A percentile compares a stretch with the other conserved stretches of the same genome.
phyloP scores from a whole-genome alignment of 1,139 yeast species.

The Blastobotrys ciferrii region DNA sequence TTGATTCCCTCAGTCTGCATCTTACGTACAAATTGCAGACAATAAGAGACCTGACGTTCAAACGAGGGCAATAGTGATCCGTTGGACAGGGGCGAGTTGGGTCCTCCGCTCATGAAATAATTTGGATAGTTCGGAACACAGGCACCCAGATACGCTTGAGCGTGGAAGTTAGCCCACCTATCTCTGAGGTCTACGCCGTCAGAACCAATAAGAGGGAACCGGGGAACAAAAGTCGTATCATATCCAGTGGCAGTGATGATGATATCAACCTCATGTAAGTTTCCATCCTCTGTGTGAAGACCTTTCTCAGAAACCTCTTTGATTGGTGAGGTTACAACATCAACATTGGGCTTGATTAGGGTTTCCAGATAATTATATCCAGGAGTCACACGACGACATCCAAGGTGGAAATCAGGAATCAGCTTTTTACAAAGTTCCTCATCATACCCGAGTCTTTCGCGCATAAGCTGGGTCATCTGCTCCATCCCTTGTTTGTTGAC shows the following conservation, averaged over 20 bases:
- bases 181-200: constrained; percentile 22
- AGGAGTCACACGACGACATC: constrained; percentile 25
- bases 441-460: constrained; percentile 16
- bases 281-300: constrained; percentile 22
- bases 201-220: constrained; percentile 23
- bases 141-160: constrained; percentile 21
- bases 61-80: constrained; percentile 22
- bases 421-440: constrained; percentile 19
- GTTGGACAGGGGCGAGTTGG: constrained; percentile 23
- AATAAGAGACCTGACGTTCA: constrained; percentile 22
- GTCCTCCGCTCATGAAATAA: constrained; percentile 23
- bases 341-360: constrained; percentile 28
- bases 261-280: constrained; percentile 21
- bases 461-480: constrained; percentile 13
- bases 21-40: constrained; percentile 19
- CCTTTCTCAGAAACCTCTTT: constrained; percentile 16
- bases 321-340: constrained; percentile 20
- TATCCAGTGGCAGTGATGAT: constrained; percentile 27
- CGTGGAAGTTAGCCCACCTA: constrained; percentile 15
- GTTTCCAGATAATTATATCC: constrained; percentile 30
- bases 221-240: constrained; percentile 19
- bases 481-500: constrained; percentile 11
- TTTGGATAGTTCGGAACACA: constrained; percentile 25
- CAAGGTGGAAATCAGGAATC: constrained; percentile 22
- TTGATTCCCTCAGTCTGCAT: constrained; percentile 21